These are phyloP conservation scores for Sesbania bispinosa DNA, from an alignment of 306 rosid genomes.

Conservation along the genomic window DNA sequence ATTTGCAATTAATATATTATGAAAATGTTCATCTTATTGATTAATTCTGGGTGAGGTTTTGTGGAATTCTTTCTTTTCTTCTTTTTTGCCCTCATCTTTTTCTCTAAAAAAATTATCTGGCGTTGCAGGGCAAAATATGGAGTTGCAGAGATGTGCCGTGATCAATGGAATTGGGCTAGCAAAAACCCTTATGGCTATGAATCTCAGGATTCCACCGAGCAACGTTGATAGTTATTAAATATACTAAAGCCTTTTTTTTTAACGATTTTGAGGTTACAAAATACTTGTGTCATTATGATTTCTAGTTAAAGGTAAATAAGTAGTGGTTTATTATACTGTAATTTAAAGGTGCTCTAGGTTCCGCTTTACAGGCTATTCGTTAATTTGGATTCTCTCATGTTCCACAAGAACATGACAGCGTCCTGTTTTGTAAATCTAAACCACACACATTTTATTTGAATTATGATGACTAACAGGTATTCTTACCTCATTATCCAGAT, in stretches of 20 bases:
- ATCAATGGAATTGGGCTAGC: constrained; percentile 99
- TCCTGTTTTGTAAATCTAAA: constrained; percentile 35
- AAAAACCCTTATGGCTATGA: constrained; percentile 90
- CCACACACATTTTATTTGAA: constrained; percentile 12
- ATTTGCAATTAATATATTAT: background rate
- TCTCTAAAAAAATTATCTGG: background rate
- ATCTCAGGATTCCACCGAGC: constrained; percentile 37
- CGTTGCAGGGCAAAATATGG: constrained; percentile 83
- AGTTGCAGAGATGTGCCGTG: constrained; percentile 90
- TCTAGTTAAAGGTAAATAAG: constrained; percentile 36
- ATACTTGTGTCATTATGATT: constrained; percentile 30
- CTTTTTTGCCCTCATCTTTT: too few species aligned
- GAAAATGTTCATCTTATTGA: background rate
- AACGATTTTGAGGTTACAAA: constrained; percentile 15
- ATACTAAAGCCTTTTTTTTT: background rate
- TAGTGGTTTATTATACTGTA: constrained; percentile 29
- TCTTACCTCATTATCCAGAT: background rate
- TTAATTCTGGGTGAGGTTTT: background rate
- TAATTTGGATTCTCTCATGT: constrained; percentile 15
- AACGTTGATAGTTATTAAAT: constrained; percentile 17
- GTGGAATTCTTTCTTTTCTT: background rate
- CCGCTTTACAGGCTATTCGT: constrained; percentile 19
- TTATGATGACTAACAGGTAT: constrained; percentile 10
- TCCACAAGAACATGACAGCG: constrained; percentile 20
- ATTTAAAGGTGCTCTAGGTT: constrained; percentile 28